Evolutionary conservation across 2,329 filamentous ascomycete species (phyloP).

Genomic region (Botrytis paeoniae): DNA sequence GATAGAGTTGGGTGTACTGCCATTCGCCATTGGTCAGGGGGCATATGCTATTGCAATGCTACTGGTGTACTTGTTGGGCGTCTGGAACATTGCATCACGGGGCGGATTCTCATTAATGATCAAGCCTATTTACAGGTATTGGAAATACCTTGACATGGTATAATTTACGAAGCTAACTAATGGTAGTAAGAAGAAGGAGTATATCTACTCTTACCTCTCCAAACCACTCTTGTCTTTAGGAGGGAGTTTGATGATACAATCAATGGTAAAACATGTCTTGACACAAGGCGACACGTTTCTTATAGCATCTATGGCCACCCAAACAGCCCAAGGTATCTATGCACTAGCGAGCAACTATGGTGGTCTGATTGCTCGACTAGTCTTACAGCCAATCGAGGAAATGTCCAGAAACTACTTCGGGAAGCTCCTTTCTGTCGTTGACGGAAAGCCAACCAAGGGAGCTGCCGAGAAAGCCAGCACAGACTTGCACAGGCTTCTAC

Average conservation of each 20-base stretch:
- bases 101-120: constrained; percentile 69
- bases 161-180: neutral
- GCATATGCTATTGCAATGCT: constrained; percentile 69
- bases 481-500: constrained; percentile 63
- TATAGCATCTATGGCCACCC: constrained; percentile 71
- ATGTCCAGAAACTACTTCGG: constrained; percentile 88
- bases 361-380: constrained; percentile 77
- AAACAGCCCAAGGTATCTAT: constrained; percentile 84
- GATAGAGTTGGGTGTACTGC: constrained; percentile 68
- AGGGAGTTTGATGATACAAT: constrained; percentile 82
- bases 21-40: constrained; percentile 85
- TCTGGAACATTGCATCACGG: constrained; percentile 51
- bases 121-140: constrained; percentile 39
- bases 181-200: constrained; percentile 24
- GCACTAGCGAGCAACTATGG: constrained; percentile 94
- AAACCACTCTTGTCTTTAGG: constrained; percentile 68
- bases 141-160: neutral
- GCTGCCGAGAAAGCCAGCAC: constrained; percentile 44
- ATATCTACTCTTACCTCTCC: constrained; percentile 53
- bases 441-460: constrained; percentile 31
- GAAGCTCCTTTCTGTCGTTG: constrained; percentile 58
- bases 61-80: constrained; percentile 64
- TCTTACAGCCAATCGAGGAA: constrained; percentile 96
- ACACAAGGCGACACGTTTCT: constrained; percentile 94
- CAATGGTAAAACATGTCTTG: constrained; percentile 84